Base-by-base conservation (phyloP, 108 stramenopile species). In the Pseudonitzschia pungens region DNA sequence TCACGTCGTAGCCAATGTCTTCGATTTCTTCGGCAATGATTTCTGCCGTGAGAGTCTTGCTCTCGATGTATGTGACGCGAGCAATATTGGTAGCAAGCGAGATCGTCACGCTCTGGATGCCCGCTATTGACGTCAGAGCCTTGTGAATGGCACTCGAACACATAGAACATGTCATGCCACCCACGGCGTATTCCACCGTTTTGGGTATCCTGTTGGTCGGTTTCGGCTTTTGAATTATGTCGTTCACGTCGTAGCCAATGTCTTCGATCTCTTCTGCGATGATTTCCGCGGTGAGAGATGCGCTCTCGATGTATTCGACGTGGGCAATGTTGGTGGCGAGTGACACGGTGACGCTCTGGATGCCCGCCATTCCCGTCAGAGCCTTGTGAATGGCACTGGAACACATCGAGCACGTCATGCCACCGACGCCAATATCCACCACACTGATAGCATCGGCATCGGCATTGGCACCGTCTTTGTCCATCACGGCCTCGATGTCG, bases 361-460 rank as follows among this genome's bases (percentile, higher is more conserved):
- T 76, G 16, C 77, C 80, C 0, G 51, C 33, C 18, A 84, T 26
- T 4, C 16, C 36, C 6, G 40, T n/a, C 28, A 84, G 22, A 21
- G 68, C 66, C 44, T 53, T 43, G 36, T 76, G 65, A 6, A 84
- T 72, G 26, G 75, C 68, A 33, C 76, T 74, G 43, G 68, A 69
- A 40, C 84, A 86, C 71, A 81, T 76, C 32, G 64, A 73, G 44
- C 84, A 86, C n/a, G 84, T 82, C 84, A 86, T 86, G 20, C 84
- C 84, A 32, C 56, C 73, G 29, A 84, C 69, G 4, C 59, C 65
- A 27, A 83, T 43, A 26, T 83, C 82, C 73, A 87, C 18, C 52
- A 82, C 55, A 77, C 80, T 41, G 20, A 4, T 40, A 16, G 1
- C n/a, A 69, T 31, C 10, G 6, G 16, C 42, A 4, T 65, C 36